These are phyloP conservation scores for Phellopilus nigrolimitatus DNA, from an alignment of 1,284 basidiomycete genomes.

Conservation along the genomic window DNA sequence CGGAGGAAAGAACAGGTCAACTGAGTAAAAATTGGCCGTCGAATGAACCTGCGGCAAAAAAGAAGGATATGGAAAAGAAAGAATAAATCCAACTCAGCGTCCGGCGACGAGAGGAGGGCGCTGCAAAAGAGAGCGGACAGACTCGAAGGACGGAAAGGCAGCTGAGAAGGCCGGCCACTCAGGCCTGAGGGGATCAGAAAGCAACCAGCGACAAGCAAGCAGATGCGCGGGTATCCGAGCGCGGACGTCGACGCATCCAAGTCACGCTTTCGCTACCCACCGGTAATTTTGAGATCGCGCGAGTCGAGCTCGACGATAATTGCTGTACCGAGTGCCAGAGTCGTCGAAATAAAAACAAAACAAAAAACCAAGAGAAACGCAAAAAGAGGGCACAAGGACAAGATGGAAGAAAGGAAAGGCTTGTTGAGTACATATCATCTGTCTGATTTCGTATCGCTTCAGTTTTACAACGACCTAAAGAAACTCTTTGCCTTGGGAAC, in stretches of 20 bases:
- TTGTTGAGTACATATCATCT: neutral
- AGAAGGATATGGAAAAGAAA: slow-evolving; percentile 2
- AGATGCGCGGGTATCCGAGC: neutral
- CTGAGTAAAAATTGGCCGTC: slow-evolving; percentile 6
- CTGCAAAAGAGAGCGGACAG: slow-evolving; percentile 3
- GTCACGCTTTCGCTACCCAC: neutral
- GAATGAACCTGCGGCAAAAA: neutral
- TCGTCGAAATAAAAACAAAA: neutral
- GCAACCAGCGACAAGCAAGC: slow-evolving; percentile 16
- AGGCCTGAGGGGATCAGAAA: slow-evolving; percentile 10
- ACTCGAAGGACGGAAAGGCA: slow-evolving; percentile 4
- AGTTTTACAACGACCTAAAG: neutral
- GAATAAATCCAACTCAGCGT: slow-evolving; percentile 8
- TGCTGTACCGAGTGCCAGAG: too few relatives aligned
- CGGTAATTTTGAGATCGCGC: too few relatives aligned
- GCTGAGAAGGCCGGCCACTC: slow-evolving; percentile 17
- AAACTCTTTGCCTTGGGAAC: slow-evolving; percentile 16
- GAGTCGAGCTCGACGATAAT: too few relatives aligned
- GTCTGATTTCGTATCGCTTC: slow-evolving; percentile 4
- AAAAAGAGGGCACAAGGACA: too few relatives aligned
- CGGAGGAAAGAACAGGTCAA: slow-evolving; percentile 1
- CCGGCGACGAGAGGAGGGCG: slow-evolving; percentile 5
- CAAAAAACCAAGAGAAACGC: neutral
- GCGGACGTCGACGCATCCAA: slow-evolving; percentile 4
- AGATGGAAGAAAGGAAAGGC: too few relatives aligned